A percentile compares a stretch with the other conserved stretches of the same genome.
phyloP scores from a whole-genome alignment of 257 asterid genomes.

The Rehmannia glutinosa region DNA sequence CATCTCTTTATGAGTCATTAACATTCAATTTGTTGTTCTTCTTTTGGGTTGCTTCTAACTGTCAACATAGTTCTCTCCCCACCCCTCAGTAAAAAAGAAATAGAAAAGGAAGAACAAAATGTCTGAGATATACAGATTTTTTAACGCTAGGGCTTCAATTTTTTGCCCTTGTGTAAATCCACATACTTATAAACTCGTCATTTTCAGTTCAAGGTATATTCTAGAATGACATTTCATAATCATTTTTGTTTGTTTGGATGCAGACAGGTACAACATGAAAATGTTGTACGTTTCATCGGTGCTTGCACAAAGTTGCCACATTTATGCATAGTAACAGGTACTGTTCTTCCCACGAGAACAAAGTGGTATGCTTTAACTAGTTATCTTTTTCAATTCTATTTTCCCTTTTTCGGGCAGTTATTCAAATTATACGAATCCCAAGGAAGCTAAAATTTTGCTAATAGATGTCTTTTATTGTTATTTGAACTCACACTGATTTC shows the following conservation, averaged over 20 bases:
- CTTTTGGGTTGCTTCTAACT: too few species aligned
- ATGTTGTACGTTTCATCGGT: slow-evolving; percentile 82
- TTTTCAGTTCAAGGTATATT: neutral
- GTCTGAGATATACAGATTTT: neutral
- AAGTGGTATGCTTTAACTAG: slow-evolving; percentile 4
- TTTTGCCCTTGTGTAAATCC: neutral
- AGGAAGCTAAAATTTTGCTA: slow-evolving; percentile 2
- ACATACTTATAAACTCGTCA: neutral
- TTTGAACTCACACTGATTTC: neutral
- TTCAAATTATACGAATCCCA: neutral
- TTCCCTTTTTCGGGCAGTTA: neutral
- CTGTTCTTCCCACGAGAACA: slow-evolving; percentile 19
- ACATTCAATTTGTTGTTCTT: too few species aligned
- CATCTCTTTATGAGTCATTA: too few species aligned
- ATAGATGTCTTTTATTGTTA: neutral
- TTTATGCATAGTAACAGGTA: slow-evolving; percentile 86
- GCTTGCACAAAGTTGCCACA: slow-evolving; percentile 78
- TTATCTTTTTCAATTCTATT: slow-evolving; percentile 9
- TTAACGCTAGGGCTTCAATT: neutral
- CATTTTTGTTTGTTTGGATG: slow-evolving; percentile 25
- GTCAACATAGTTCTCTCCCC: too few species aligned
- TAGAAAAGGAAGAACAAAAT: neutral
- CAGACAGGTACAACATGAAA: slow-evolving; percentile 83
- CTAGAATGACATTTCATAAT: slow-evolving; percentile 10
- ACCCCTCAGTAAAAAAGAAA: neutral